Evolutionary conservation across 371 early-diverging fungal species (phyloP), one percentile per base, ranked within the genome.

Genomic region (Syncephalis fuscata): DNA sequence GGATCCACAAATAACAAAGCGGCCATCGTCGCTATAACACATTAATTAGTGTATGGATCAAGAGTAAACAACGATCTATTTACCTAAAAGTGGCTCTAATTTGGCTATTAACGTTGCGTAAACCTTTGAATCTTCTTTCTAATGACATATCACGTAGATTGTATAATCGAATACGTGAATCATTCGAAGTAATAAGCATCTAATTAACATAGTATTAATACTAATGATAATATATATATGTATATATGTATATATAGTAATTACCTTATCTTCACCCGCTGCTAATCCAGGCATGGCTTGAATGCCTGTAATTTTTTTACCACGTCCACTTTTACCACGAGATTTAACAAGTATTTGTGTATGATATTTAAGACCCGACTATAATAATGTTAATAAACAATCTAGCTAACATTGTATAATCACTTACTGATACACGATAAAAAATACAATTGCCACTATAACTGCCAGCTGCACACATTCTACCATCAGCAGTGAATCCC

Each of bases 1-100:
- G 7, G 85, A 84, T 5, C 88, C 88, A 50, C 76, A 77, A 21
- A 89, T 67, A 14, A 90, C 76, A 51, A 70, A 87, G 26, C 68
- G 56, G 1, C 84, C 88, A 60, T 82, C 80, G 49, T 75, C 73
- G 47, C 79, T 71, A 50, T 19, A 44, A 3, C 14, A 20, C 38
- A 19, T 46, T n/a, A 24, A 48, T n/a, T 42, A 17, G 38, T 17
- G 19, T 27, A 21, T 23, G n/a, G n/a, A 45, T 45, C 11, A 45
- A 10, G 15, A 21, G 8, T 26, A 39, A 14, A 11, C 16, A 5
- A n/a, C n/a, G n/a, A n/a, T n/a, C n/a, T n/a, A 51, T 49, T 26
- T 70, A 71, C 62, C 77, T 84, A 45, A 78, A 78, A 0, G 78
- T 63, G 9, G 89, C 90, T 48, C 67, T 64, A 24, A 84, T 74